These are phyloP conservation scores for Lipomyces lipofer DNA, from an alignment of 805 yeast genomes.

Conservation along the genomic window DNA sequence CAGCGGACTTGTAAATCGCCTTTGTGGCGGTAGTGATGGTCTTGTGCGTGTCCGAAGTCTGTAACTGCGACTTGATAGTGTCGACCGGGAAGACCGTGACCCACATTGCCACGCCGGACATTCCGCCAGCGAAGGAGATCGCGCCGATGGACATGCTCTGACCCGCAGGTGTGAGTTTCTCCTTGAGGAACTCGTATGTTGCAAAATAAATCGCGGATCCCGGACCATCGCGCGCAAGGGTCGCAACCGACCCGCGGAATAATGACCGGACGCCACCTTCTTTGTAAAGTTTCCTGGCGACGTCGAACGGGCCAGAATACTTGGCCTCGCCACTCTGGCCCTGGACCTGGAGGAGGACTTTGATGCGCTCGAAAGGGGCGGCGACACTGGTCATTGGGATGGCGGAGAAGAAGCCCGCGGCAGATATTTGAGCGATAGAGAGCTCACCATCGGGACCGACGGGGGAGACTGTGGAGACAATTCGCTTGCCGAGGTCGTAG, in stretches of 20 bases:
- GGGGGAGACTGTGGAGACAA: slow-evolving; percentile 52
- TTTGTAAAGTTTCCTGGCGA: slow-evolving; percentile 64
- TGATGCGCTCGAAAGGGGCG: slow-evolving; percentile 96
- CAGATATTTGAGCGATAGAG: slow-evolving; percentile 68
- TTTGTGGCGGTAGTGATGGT: slow-evolving; percentile 66
- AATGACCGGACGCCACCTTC: slow-evolving; percentile 83
- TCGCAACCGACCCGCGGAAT: slow-evolving; percentile 88
- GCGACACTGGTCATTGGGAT: slow-evolving; percentile 93
- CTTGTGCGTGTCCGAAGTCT: slow-evolving; percentile 55
- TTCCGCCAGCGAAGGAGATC: slow-evolving; percentile 87
- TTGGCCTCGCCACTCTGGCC: slow-evolving; percentile 45
- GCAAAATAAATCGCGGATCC: slow-evolving; percentile 96
- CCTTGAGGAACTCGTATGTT: slow-evolving; percentile 81
- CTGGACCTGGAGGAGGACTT: slow-evolving; percentile 87
- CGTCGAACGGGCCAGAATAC: slow-evolving; percentile 54
- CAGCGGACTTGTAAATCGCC: slow-evolving; percentile 71
- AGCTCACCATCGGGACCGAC: slow-evolving; percentile 46
- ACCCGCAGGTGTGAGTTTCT: slow-evolving; percentile 50
- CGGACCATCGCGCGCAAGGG: slow-evolving; percentile 95
- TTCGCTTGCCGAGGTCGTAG: slow-evolving; percentile 83
- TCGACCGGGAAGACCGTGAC: slow-evolving; percentile 92
- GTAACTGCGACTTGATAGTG: slow-evolving; percentile 85
- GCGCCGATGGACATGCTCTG: slow-evolving; percentile 66
- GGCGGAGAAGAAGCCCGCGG: slow-evolving; percentile 94
- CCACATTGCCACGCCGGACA: slow-evolving; percentile 98